Evolutionary conservation across 2,329 filamentous ascomycete species (phyloP), one percentile per base, ranked within the genome.

Genomic region (Trichothecium roseum): DNA sequence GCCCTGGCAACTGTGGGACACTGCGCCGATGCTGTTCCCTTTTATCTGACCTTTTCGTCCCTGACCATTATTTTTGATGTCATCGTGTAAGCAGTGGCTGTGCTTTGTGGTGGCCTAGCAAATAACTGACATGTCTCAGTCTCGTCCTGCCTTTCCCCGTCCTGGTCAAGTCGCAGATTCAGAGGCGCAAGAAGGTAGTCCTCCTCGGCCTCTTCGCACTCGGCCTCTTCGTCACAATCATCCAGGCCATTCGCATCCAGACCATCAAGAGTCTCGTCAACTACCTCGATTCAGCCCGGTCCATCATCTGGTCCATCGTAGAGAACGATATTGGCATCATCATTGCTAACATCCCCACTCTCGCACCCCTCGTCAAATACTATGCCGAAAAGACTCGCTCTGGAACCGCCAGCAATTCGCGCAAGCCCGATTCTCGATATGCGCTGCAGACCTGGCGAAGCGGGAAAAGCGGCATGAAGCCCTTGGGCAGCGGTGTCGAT

Each of bases 221-320:
- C 17, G 68, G 68, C n/a, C 49, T 64, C 35, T 70, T 72, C 50
- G 60, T 71, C 30, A 68, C 63, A 5, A 42, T 66, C 32, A 66
- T 70, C 37, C 67, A 71, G 43, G 60, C 68, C 37, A 57, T 72
- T 40, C 67, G 67, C 12, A 65, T 71, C 38, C 57, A 63, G 37
- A 68, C 62, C n/a, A 61, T 72, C 40, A 53, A 54, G 27, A 56
- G 52, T 12, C 56, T 69, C 3, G 42, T 47, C 22, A 63, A 62
- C 44, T 64, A 64, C 39, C 57, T 63, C 24, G 63, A 71, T 47
- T 64, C 58, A 3, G 52, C 60, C 5, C 40, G 47, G 2, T 47
- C 62, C 16, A 58, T 68, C 34, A 52, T 60, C 24, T 69, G 65
- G 65, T 68, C 64, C 0, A 51, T 54, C 10, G 45, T 68, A n/a